phyloP scores from a whole-genome alignment of 306 rosid genomes.

The Potentilla sterilis region DNA sequence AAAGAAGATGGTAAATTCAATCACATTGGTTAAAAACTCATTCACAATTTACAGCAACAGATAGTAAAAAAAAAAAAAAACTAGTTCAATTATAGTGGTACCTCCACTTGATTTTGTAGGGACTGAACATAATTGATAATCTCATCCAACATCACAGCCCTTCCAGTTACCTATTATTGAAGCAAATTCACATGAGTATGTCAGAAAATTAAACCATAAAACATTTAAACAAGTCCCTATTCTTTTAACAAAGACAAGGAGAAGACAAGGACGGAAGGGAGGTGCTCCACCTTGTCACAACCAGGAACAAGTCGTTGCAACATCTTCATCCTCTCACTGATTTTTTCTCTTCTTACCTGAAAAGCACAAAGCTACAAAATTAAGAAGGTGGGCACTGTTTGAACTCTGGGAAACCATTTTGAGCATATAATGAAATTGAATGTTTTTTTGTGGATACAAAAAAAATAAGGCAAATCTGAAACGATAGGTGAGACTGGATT shows the following conservation, averaged over 20 bases:
- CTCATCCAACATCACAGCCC: slow-evolving; percentile 97
- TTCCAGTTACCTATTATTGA: slow-evolving; percentile 69
- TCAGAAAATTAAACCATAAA: slow-evolving; percentile 24
- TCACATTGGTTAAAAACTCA: neutral
- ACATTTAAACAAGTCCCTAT: neutral
- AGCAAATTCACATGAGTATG: slow-evolving; percentile 45
- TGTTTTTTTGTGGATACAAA: slow-evolving; percentile 13
- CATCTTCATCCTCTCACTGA: slow-evolving; percentile 91
- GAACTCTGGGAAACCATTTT: slow-evolving; percentile 7
- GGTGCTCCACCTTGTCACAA: slow-evolving; percentile 72
- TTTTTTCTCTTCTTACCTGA: slow-evolving; percentile 95
- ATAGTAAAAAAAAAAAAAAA: neutral
- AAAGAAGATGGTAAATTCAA: neutral
- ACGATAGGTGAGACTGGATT: neutral
- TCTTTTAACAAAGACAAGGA: slow-evolving; percentile 25
- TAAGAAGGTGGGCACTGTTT: slow-evolving; percentile 9
- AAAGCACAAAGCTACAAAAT: slow-evolving; percentile 28
- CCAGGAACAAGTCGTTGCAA: slow-evolving; percentile 90
- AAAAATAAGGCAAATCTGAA: slow-evolving; percentile 9
- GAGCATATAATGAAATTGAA: neutral
- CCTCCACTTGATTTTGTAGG: slow-evolving; percentile 98
- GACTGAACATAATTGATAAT: slow-evolving; percentile 99
- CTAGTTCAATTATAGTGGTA: slow-evolving; percentile 15
- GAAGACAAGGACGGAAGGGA: slow-evolving; percentile 21
- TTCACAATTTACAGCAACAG: neutral